Base-by-base conservation (phyloP, 164 flowering plant genomes). In the Vitis riparia region DNA sequence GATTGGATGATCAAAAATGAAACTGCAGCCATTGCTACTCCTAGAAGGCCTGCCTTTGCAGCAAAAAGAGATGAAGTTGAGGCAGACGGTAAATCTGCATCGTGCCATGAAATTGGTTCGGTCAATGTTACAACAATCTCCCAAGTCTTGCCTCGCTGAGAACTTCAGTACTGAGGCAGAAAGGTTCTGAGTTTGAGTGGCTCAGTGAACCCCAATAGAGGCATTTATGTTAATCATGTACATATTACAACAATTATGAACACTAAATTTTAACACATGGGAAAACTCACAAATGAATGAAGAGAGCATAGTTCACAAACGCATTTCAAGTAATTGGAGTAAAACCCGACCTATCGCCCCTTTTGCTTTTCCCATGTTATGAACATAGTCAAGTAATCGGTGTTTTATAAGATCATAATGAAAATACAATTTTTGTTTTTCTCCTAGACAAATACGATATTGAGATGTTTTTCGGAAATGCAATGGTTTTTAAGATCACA, bases 281-380 rank as follows among this genome's bases (percentile, higher is more conserved):
- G 44, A 32, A 32, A 32, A 32, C 44, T 32, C 44, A 4, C 44
- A 32, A 32, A 32, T 32, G 44, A 32, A 32, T 32, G 44, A 32
- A 32, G 7, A 0, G 44, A 32, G 44, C 6, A 4, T 32, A n/a
- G n/a, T n/a, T n/a, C 23, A 19, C 68, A 68, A 0, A n/a, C 69
- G 77, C 11, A 69, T 74, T 10, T 23, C 77, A 74, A 12, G 73
- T 23, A 74, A 65, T 3, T 37, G 3, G 27, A 23, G 27, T 23
- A 23, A 23, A 23, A 23, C 27, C 65, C 73, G 30, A 19, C 9
- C 0, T 68, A 74, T 14, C 56, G 77, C 64, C 77, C 77, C 0
- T 73, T 81, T 75, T 58, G 71, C 15, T 14, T 71, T 23, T 23
- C 27, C 78, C 7, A 67, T 75, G 78, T 58, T 78, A 8, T 53